Evolutionary conservation across 2,329 filamentous ascomycete genomes (phyloP).

Genomic region (Cladosporium sp.): DNA sequence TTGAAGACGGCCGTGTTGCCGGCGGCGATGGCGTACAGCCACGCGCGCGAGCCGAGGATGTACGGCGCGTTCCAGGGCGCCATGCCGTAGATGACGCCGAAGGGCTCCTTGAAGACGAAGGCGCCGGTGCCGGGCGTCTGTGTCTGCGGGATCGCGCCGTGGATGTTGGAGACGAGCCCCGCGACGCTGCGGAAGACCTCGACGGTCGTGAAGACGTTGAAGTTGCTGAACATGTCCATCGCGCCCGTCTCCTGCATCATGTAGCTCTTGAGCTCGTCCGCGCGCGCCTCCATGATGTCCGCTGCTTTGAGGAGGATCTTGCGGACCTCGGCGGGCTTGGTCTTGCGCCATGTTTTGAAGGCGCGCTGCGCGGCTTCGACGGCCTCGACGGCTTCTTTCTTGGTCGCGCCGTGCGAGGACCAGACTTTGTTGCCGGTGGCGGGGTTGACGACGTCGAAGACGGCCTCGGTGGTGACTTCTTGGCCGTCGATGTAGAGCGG

Average conservation of each 20-base stretch:
- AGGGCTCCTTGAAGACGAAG: slow-evolving; percentile 67
- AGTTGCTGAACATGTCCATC: slow-evolving; percentile 32
- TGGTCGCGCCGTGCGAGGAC: slow-evolving; percentile 51
- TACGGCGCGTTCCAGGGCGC: slow-evolving; percentile 69
- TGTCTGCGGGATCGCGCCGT: slow-evolving; percentile 44
- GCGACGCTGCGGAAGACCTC: slow-evolving; percentile 49
- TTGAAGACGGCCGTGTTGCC: slow-evolving; percentile 75
- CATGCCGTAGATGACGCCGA: slow-evolving; percentile 71
- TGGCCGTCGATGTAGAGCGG: slow-evolving; percentile 46
- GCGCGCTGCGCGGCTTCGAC: slow-evolving; percentile 58
- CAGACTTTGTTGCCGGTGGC: slow-evolving; percentile 47
- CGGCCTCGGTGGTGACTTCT: slow-evolving; percentile 41
- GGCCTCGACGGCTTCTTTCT: slow-evolving; percentile 51
- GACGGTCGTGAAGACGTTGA: slow-evolving; percentile 36
- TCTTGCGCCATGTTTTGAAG: slow-evolving; percentile 62
- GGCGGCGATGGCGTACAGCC: slow-evolving; percentile 57
- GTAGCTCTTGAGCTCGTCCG: slow-evolving; percentile 55
- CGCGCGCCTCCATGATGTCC: slow-evolving; percentile 54
- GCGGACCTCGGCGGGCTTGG: slow-evolving; percentile 55
- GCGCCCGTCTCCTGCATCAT: slow-evolving; percentile 56
- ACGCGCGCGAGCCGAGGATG: slow-evolving; percentile 42
- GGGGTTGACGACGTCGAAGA: slow-evolving; percentile 55
- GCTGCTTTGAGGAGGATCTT: slow-evolving; percentile 66
- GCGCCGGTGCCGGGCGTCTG: slow-evolving; percentile 49
- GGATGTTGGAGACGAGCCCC: slow-evolving; percentile 42